phyloP scores from a whole-genome alignment of 306 rosid species.

The Sicyos edulis region DNA sequence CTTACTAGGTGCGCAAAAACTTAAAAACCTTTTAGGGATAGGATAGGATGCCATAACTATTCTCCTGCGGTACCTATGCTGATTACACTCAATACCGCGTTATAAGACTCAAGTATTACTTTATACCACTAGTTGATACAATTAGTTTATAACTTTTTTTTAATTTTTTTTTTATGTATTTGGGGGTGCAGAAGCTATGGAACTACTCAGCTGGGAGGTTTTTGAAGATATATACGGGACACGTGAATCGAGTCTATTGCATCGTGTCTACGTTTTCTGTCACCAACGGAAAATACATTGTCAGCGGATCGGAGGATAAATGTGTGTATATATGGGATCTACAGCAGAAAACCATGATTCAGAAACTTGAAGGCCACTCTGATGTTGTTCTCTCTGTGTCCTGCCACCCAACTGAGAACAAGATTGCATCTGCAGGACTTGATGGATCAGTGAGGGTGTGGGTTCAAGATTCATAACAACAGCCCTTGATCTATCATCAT shows the following conservation, averaged over 20 bases:
- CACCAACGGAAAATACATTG: conserved; percentile 79
- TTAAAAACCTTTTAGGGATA: neutral
- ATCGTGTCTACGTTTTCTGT: conserved; percentile 77
- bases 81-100: neutral
- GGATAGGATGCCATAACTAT: neutral
- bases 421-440: conserved; percentile 85
- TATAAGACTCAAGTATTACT: neutral
- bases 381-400: conserved; percentile 76
- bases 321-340: conserved; percentile 92
- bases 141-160: neutral
- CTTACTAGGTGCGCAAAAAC: neutral
- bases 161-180: neutral
- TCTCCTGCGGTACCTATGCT: neutral
- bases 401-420: conserved; percentile 81
- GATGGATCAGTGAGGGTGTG: conserved; percentile 69
- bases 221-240: conserved; percentile 60
- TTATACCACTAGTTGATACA: neutral
- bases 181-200: conserved; percentile 74
- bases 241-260: conserved; percentile 57
- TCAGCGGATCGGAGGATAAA: conserved; percentile 84
- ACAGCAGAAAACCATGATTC: conserved; percentile 67
- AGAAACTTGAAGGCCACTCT: conserved; percentile 83
- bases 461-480: conserved; percentile 56
- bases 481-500: neutral
- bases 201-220: conserved; percentile 63